Percentiles rank a stretch among this genome's conserved stretches.
Conservation (phyloP, 1,139 yeast species). For the Yamadazyma trypodendri region DNA sequence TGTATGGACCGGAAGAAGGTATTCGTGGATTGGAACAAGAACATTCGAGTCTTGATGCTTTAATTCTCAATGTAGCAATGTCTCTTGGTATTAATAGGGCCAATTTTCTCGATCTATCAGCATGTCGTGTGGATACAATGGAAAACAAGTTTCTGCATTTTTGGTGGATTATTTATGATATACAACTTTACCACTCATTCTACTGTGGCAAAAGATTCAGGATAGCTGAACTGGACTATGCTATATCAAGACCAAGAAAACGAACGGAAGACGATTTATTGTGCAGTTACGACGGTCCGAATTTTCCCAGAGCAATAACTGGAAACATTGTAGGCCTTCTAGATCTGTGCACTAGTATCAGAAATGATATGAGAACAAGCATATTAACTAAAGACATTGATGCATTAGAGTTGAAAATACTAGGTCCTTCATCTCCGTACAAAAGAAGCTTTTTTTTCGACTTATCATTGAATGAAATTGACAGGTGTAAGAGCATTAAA, state of each 20-base stretch:
- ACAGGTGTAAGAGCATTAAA: slow-evolving; percentile 8
- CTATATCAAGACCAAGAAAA: slow-evolving; percentile 16
- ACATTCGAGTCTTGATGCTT: slow-evolving; percentile 20
- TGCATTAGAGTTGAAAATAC: slow-evolving; percentile 24
- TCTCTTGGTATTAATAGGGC: background rate
- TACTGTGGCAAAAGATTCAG: background rate
- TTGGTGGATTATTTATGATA: slow-evolving; percentile 3
- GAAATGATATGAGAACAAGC: slow-evolving; percentile 20
- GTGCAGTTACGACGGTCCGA: slow-evolving; percentile 8
- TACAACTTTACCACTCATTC: background rate
- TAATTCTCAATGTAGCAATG: slow-evolving; percentile 7
- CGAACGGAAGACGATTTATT: slow-evolving; percentile 24
- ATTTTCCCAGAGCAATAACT: slow-evolving; percentile 1
- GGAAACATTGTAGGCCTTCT: slow-evolving; percentile 1
- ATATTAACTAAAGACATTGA: slow-evolving; percentile 18
- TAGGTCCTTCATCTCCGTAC: background rate
- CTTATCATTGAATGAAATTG: slow-evolving; percentile 2
- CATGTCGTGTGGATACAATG: too few species aligned
- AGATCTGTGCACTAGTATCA: slow-evolving; percentile 20
- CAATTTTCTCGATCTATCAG: background rate
- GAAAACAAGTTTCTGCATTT: background rate
- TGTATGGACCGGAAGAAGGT: slow-evolving; percentile 52
- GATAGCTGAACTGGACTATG: slow-evolving; percentile 19
- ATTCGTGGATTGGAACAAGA: slow-evolving; percentile 46
- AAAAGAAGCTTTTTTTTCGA: slow-evolving; percentile 5